phyloP scores from a whole-genome alignment of 805 yeast genomes.

The Candida mattraensis region DNA sequence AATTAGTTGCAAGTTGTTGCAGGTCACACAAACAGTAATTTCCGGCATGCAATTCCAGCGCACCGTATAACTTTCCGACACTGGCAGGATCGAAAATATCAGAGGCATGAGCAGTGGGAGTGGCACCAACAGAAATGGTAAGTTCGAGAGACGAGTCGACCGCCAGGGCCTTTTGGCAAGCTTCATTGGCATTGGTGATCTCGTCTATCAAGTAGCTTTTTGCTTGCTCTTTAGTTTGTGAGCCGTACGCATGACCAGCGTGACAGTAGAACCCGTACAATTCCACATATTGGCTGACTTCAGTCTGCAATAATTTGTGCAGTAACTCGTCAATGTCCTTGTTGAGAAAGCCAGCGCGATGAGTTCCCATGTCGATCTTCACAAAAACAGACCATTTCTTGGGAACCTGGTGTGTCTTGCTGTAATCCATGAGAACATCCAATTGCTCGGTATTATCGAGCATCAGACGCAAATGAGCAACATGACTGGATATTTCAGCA shows the following conservation, averaged over 20 bases:
- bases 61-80: slow-evolving; percentile 33
- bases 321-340: slow-evolving; percentile 40
- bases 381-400: slow-evolving; percentile 62
- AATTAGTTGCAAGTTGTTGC: slow-evolving; percentile 74
- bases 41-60: slow-evolving; percentile 77
- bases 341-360: slow-evolving; percentile 58
- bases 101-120: slow-evolving; percentile 74
- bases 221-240: slow-evolving; percentile 47
- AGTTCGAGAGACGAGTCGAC: slow-evolving; percentile 41
- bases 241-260: slow-evolving; percentile 72
- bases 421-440: slow-evolving; percentile 42
- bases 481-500: slow-evolving; percentile 39
- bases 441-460: slow-evolving; percentile 62
- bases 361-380: slow-evolving; percentile 70
- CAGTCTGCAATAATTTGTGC: slow-evolving; percentile 24
- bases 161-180: slow-evolving; percentile 41
- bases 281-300: slow-evolving; percentile 36
- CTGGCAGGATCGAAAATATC: slow-evolving; percentile 23
- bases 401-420: slow-evolving; percentile 21
- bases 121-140: slow-evolving; percentile 73
- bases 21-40: slow-evolving; percentile 72
- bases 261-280: slow-evolving; percentile 75
- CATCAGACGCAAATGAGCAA: slow-evolving; percentile 53
- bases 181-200: slow-evolving; percentile 53
- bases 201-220: slow-evolving; percentile 52